Evolutionary conservation across 1,139 yeast species (phyloP).

Genomic region (Candida neerlandica): DNA sequence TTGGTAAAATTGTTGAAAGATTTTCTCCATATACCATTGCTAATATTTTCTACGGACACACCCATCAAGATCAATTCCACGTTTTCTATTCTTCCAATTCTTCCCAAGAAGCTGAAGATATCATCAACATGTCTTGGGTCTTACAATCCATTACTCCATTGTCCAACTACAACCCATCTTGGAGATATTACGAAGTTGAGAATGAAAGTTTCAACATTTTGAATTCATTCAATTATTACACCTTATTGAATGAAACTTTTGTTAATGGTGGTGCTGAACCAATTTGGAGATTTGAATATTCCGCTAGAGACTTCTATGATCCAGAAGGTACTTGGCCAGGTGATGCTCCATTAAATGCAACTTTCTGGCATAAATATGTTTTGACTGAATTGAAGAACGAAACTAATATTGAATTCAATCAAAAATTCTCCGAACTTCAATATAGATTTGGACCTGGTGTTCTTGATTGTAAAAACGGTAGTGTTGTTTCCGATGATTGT

Average conservation of each 20-base stretch:
- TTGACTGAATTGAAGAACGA: slow-evolving; percentile 35
- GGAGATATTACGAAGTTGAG: slow-evolving; percentile 75
- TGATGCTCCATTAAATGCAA: slow-evolving; percentile 55
- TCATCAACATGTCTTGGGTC: slow-evolving; percentile 63
- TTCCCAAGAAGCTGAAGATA: slow-evolving; percentile 35
- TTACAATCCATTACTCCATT: slow-evolving; percentile 68
- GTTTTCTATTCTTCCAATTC: slow-evolving; percentile 50
- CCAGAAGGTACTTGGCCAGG: slow-evolving; percentile 50
- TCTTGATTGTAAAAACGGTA: slow-evolving; percentile 44
- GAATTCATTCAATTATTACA: slow-evolving; percentile 60
- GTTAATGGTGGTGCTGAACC: slow-evolving; percentile 52
- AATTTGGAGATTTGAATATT: slow-evolving; percentile 55
- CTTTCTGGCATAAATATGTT: slow-evolving; percentile 56
- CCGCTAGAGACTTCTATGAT: slow-evolving; percentile 54
- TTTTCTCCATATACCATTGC: slow-evolving; percentile 73
- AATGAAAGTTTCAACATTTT: slow-evolving; percentile 60
- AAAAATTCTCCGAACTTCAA: slow-evolving; percentile 47
- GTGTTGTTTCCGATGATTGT: slow-evolving; percentile 16
- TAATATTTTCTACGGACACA: slow-evolving; percentile 70
- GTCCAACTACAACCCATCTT: slow-evolving; percentile 61
- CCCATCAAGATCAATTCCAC: slow-evolving; percentile 69
- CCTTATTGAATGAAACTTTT: slow-evolving; percentile 55
- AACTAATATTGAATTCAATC: slow-evolving; percentile 44
- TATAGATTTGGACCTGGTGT: slow-evolving; percentile 56
- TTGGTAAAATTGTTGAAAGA: slow-evolving; percentile 61